These are phyloP conservation scores for Domatiomyces globalis DNA, from an alignment of 2,329 filamentous ascomycete genomes.

Conservation along the genomic window DNA sequence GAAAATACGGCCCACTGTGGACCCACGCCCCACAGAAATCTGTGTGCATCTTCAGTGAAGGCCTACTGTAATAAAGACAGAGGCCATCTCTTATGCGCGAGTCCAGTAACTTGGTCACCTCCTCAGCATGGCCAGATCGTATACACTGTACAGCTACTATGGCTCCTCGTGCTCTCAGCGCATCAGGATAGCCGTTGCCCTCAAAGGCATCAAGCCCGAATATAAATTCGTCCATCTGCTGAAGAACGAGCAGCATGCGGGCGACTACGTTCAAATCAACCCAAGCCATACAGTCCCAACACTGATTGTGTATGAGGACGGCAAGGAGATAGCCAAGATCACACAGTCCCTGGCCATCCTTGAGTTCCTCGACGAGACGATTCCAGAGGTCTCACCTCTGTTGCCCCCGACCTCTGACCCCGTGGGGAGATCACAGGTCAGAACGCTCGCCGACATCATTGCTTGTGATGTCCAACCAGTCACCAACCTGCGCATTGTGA, in stretches of 20 bases:
- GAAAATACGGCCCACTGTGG: too few species aligned
- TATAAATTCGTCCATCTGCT: slow-evolving; percentile 40
- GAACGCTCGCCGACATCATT: slow-evolving; percentile 42
- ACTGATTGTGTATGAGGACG: slow-evolving; percentile 28
- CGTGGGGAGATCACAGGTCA: slow-evolving; percentile 35
- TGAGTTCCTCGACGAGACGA: slow-evolving; percentile 47
- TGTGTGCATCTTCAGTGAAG: too few species aligned
- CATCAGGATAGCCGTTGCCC: slow-evolving; percentile 44
- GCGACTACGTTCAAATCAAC: slow-evolving; percentile 35
- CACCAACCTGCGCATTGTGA: slow-evolving; percentile 43
- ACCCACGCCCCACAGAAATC: too few species aligned
- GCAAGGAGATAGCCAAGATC: slow-evolving; percentile 27
- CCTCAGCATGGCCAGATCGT: slow-evolving; percentile 4
- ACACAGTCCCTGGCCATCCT: slow-evolving; percentile 47
- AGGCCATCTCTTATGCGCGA: neutral
- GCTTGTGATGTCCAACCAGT: slow-evolving; percentile 46
- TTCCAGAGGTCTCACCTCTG: slow-evolving; percentile 28
- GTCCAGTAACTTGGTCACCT: neutral
- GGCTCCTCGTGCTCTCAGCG: slow-evolving; percentile 49
- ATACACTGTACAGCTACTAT: slow-evolving; percentile 45
- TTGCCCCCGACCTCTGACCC: slow-evolving; percentile 33
- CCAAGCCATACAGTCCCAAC: slow-evolving; percentile 43
- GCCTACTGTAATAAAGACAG: too few species aligned
- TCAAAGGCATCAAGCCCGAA: slow-evolving; percentile 40
- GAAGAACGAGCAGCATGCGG: slow-evolving; percentile 37